These are phyloP conservation scores for Lachnellula suecica DNA, from an alignment of 2,329 filamentous ascomycete genomes.

Conservation along the genomic window DNA sequence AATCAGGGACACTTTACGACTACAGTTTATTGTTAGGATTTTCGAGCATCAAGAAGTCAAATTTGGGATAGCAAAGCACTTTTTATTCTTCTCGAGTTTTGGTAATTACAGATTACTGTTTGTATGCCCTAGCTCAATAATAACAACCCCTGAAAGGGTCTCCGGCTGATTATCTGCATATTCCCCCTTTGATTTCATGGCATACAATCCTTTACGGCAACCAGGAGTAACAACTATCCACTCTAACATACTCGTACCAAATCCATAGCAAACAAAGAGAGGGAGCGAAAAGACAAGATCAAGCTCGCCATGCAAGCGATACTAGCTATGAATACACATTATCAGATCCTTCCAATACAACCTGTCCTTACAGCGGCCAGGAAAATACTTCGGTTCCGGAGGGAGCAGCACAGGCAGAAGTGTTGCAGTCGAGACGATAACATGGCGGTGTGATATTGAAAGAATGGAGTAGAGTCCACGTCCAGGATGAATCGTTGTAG, in stretches of 20 bases:
- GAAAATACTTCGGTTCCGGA: neutral
- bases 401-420: neutral
- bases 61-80: too few species aligned
- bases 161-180: neutral
- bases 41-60: too few species aligned
- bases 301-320: neutral
- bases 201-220: neutral
- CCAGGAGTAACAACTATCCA: neutral
- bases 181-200: neutral
- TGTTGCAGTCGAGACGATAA: neutral
- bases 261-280: neutral
- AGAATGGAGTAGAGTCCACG: too few species aligned
- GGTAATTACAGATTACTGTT: neutral
- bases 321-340: neutral
- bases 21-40: too few species aligned
- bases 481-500: too few species aligned
- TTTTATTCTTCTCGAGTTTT: neutral
- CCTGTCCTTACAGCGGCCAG: neutral
- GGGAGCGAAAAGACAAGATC: neutral
- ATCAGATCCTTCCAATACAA: neutral
- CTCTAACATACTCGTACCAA: conserved; percentile 2
- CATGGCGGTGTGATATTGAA: neutral
- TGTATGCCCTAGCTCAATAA: neutral
- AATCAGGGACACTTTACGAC: too few species aligned
- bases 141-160: too few species aligned